phyloP scores from a whole-genome alignment of 306 rosid species.

The Inga leiocalycina region DNA sequence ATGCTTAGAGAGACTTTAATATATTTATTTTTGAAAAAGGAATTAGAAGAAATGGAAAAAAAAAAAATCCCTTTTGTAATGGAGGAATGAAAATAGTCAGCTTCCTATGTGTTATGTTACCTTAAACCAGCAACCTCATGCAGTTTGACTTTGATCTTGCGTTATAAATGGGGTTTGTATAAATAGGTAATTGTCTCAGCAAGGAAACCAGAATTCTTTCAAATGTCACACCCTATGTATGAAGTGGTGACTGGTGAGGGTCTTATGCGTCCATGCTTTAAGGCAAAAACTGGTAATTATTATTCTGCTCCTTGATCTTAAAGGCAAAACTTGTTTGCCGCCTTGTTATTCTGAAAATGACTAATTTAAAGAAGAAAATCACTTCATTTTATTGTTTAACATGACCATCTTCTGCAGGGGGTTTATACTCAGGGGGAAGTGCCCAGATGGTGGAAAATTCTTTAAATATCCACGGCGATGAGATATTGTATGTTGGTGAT shows the following conservation, averaged over 20 bases:
- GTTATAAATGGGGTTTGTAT: conserved; percentile 18
- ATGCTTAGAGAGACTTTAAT: conserved; percentile 20
- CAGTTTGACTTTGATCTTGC: conserved; percentile 16
- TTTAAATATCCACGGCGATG: conserved; percentile 86
- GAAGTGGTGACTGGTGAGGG: conserved; percentile 99
- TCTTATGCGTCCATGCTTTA: conserved; percentile 95
- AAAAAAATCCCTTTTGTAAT: not conserved
- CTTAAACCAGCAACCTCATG: conserved; percentile 16
- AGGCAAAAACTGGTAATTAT: conserved; percentile 77
- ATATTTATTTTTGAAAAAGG: not conserved
- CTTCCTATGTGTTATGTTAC: conserved; percentile 7
- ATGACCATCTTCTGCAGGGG: conserved; percentile 61
- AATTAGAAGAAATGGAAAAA: not conserved
- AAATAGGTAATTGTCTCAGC: conserved; percentile 91
- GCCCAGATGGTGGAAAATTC: conserved; percentile 97
- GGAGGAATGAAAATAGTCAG: conserved; percentile 16
- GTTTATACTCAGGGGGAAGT: conserved; percentile 95
- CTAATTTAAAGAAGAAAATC: conserved; percentile 20
- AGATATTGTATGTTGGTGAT: conserved; percentile 95
- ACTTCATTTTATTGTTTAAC: not conserved
- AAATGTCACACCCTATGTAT: conserved; percentile 89
- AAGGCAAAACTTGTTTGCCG: conserved; percentile 20
- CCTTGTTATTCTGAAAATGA: not conserved
- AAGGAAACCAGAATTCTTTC: conserved; percentile 98
- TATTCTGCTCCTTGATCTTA: conserved; percentile 17